Evolutionary conservation across 2,329 filamentous ascomycete genomes (phyloP), one percentile per base, ranked within the genome.

Genomic region (Incumbomyces lentus): DNA sequence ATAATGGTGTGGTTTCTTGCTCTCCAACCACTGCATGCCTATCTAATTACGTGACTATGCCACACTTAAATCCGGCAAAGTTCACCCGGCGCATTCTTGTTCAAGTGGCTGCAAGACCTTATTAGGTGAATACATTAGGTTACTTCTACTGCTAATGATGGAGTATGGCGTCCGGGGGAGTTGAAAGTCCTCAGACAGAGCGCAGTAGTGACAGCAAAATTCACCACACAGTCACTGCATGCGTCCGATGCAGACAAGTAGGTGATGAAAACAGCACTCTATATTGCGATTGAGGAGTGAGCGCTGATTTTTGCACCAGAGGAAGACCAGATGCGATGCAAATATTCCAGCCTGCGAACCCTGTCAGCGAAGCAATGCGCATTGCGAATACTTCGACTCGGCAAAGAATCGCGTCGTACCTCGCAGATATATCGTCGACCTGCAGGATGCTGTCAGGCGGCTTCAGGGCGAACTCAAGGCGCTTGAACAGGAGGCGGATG

Each of bases 261-360:
- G 48, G 31, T 31, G 30, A 16, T 3, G 18, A 22, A n/a, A 11
- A 10, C 44, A 14, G 13, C 33, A 35, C n/a, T 14, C 4, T 6
- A 12, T n/a, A 35, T 4, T 17, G 16, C n/a, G 11, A 4, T 4
- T 35, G 19, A 38, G 17, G 18, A 18, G 12, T 40, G 17, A n/a
- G 22, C 22, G 19, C 12, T 18, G 38, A 30, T 68, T 60, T 68
- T 60, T 26, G 22, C 70, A 72, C 44, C 61, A 94, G 89, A 82
- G 90, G 59, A 98, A 98, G 73, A 96, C 90, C 32, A 77, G 88
- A 72, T 98, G 92, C 71, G 92, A 96, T 67, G 86, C 92, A 3
- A 86, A 85, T 12, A 77, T 98, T 17, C 92, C 92, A 34, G 84
- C 85, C 60, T 98, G 92, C 66, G 77, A 86, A 14, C 89, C 90